Evolutionary conservation across 257 asterid genomes (phyloP).

Genomic region (Solanum phureja): DNA sequence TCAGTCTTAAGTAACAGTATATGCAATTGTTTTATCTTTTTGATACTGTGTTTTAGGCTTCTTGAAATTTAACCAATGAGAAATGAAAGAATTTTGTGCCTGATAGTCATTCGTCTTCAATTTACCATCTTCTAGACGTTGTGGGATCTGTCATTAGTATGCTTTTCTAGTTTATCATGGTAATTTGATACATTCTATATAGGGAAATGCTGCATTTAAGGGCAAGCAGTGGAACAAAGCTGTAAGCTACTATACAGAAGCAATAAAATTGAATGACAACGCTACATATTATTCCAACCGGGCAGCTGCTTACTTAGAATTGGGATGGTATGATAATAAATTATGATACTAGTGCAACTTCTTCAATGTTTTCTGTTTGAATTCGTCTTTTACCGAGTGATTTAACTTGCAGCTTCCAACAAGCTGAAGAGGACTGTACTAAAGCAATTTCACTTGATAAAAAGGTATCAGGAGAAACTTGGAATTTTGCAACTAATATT

Average conservation of each 20-base stretch:
- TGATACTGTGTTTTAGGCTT: not conserved
- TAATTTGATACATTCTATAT: conserved; percentile 4
- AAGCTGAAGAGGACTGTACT: conserved; percentile 85
- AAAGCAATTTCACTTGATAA: conserved; percentile 76
- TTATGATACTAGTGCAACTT: not conserved
- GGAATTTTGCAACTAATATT: not conserved
- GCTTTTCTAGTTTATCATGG: not conserved
- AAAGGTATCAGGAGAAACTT: conserved; percentile 45
- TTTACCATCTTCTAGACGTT: not conserved
- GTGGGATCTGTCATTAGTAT: not conserved
- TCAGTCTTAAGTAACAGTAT: not conserved
- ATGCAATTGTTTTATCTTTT: not conserved
- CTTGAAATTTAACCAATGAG: not conserved
- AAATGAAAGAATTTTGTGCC: not conserved
- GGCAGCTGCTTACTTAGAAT: conserved; percentile 94
- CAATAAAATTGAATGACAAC: conserved; percentile 57
- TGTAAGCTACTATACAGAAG: conserved; percentile 73
- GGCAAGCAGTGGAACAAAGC: conserved; percentile 90
- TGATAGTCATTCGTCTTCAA: not conserved
- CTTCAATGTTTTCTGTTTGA: not conserved
- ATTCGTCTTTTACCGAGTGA: not conserved
- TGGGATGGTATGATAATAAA: conserved; percentile 58
- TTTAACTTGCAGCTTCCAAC: conserved; percentile 57
- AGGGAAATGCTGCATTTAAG: conserved; percentile 96
- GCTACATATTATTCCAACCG: conserved; percentile 81